Base-by-base conservation (phyloP, 768 basidiomycete species). In the Leccinum pellstonianum region DNA sequence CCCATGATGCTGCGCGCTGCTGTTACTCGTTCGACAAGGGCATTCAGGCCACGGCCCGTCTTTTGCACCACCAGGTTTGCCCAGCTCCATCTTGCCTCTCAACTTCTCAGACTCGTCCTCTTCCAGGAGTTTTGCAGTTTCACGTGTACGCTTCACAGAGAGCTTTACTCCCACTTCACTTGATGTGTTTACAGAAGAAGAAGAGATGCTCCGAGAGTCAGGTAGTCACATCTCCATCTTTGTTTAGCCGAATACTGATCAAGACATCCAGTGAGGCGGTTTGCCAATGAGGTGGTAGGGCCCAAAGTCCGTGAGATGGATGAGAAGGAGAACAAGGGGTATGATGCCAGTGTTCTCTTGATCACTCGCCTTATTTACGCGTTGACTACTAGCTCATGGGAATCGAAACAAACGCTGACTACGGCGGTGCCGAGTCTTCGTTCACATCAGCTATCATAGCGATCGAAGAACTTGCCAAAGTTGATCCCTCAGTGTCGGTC, bases 241-340 rank as follows among this genome's bases (percentile, higher is more conserved):
- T 41, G 38, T 33, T 17, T 38, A 14, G 19, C 31, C 5, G 56
- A 49, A 57, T 8, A 61, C 59, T 62, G 11, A 57, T 59, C 47
- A n/a, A 62, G 57, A 51, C n/a, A 29, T 37, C 19, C 69, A 93
- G 96, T 98, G 23, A 81, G 81, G 67, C 88, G 92, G 27, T 98
- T 98, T 67, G 93, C 95, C 0, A 80, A 83, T 54, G 95, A 98
- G 54, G 87, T 96, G 29, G 85, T 99, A 19, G 91, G 77, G 3
- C 97, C 97, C 52, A 92, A 87, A 73, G 95, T 97, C 59, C 83
- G 87, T 21, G 94, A 95, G 73, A 99, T 99, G 97, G 97, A 99
- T 69, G 97, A 99, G 81, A 90, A 87, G 57, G 96, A 99, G 94
- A 97, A 53, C 94, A 97, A 76, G 97, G 97, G 17, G 94, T 96